A percentile compares a stretch with the other conserved stretches of the same genome.
Conservation (phyloP, 768 basidiomycete genomes). For the Termitomyces eurrhizus region DNA sequence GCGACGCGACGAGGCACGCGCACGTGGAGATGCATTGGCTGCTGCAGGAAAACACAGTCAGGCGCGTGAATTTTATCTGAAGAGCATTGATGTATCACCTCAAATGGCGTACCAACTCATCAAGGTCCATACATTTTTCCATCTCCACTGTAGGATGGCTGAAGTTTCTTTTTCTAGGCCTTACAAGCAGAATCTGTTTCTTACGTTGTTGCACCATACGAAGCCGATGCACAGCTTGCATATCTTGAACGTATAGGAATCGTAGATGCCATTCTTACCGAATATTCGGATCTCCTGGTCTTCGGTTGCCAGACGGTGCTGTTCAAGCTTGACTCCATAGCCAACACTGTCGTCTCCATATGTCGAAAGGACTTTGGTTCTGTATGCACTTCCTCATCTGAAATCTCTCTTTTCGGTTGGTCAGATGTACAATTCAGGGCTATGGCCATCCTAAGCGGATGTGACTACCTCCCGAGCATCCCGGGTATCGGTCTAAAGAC, state of each 20-base stretch:
- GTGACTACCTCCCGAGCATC: constrained; percentile 90
- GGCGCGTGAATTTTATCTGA: constrained; percentile 86
- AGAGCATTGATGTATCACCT: constrained; percentile 92
- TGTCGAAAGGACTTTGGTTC: constrained; percentile 65
- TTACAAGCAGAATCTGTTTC: constrained; percentile 74
- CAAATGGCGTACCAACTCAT: constrained; percentile 97
- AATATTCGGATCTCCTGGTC: constrained; percentile 96
- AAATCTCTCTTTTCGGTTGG: constrained; percentile 85
- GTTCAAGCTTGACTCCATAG: constrained; percentile 83
- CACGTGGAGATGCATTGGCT: constrained; percentile 66
- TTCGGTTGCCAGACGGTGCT: constrained; percentile 93
- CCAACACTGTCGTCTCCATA: constrained; percentile 62
- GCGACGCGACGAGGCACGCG: constrained; percentile 71
- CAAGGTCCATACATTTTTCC: constrained; percentile 53
- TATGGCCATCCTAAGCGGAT: constrained; percentile 92
- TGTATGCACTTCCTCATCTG: constrained; percentile 39
- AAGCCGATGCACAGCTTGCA: constrained; percentile 96
- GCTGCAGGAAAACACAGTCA: constrained; percentile 75
- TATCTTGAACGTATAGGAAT: constrained; percentile 81
- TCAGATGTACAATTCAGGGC: constrained; percentile 85
- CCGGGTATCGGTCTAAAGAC: constrained; percentile 93
- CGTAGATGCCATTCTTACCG: constrained; percentile 91
- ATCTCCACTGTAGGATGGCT: background rate
- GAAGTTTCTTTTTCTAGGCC: constrained; percentile 49
- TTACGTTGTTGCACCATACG: constrained; percentile 96